phyloP scores from a whole-genome alignment of 2,329 filamentous ascomycete genomes.

The Nothophoma quercina region DNA sequence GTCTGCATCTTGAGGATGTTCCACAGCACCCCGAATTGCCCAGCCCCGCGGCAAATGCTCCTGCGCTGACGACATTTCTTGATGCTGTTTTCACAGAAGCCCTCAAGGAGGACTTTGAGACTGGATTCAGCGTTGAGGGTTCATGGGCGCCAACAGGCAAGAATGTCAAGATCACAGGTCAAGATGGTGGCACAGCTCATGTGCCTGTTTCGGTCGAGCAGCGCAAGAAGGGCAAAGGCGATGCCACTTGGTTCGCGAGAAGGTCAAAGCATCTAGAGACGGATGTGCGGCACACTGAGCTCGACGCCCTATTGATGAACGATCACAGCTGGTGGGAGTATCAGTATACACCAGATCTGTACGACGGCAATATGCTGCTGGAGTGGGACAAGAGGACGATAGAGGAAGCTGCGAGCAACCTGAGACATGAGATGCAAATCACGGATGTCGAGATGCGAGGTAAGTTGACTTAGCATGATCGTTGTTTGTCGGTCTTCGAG shows the following conservation, averaged over 20 bases:
- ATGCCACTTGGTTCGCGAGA: conserved; percentile 71
- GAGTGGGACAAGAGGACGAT: conserved; percentile 51
- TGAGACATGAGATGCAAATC: conserved; percentile 21
- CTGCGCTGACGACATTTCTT: conserved; percentile 26
- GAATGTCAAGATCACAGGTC: conserved; percentile 21
- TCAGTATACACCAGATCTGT: conserved; percentile 65
- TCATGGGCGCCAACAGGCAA: conserved; percentile 20
- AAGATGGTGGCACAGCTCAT: conserved; percentile 1
- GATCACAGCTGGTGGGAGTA: conserved; percentile 65
- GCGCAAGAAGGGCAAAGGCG: conserved; percentile 23
- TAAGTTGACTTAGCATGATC: conserved; percentile 28
- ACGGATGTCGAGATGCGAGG: conserved; percentile 49
- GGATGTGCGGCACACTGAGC: conserved; percentile 66
- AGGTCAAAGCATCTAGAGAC: conserved; percentile 59
- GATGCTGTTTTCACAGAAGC: conserved; percentile 29
- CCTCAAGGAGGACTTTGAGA: conserved; percentile 24
- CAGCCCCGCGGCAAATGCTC: neutral
- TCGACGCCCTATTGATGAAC: conserved; percentile 65
- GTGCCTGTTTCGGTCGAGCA: conserved; percentile 27
- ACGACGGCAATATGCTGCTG: conserved; percentile 56
- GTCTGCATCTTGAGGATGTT: conserved; percentile 21
- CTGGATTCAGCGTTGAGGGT: conserved; percentile 21
- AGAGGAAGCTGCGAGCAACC: conserved; percentile 32
- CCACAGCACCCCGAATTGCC: conserved; percentile 28
- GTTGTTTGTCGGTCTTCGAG: too few species aligned